Evolutionary conservation across 805 yeast species (phyloP).

Genomic region (Saturnispora dispora): DNA sequence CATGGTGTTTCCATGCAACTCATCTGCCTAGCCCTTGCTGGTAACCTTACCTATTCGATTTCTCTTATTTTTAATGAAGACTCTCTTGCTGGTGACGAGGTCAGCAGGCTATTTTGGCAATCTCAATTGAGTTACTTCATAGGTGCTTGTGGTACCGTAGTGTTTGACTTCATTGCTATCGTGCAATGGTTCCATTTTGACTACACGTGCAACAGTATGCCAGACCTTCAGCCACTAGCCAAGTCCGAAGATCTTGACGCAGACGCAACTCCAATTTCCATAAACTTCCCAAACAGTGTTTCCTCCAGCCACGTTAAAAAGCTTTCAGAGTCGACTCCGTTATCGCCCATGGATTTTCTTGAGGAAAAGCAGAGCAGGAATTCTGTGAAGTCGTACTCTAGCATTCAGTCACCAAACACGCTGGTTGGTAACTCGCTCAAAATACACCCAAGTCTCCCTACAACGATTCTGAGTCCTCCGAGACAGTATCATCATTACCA

Average conservation of each 20-base stretch:
- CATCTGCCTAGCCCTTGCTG: conserved; percentile 40
- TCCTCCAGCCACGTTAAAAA: conserved; percentile 23
- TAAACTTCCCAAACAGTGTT: conserved; percentile 5
- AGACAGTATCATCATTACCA: neutral
- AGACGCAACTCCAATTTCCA: neutral
- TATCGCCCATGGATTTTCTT: conserved; percentile 30
- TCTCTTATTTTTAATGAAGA: conserved; percentile 38
- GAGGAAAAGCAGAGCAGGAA: conserved; percentile 12
- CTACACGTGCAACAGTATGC: neutral
- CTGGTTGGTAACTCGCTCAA: neutral
- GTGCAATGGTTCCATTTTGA: conserved; percentile 34
- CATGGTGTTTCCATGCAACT: conserved; percentile 43
- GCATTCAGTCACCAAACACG: neutral
- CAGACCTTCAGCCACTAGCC: neutral
- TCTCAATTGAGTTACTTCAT: conserved; percentile 33
- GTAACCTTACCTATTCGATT: conserved; percentile 41
- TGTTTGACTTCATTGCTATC: conserved; percentile 37
- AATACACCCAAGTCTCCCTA: neutral
- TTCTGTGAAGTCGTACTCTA: neutral
- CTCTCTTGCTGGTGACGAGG: conserved; percentile 29
- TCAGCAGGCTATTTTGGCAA: conserved; percentile 32
- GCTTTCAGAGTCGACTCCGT: conserved; percentile 26
- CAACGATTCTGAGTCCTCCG: neutral
- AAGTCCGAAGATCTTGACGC: neutral
- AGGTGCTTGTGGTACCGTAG: conserved; percentile 45